Evolutionary conservation across 495 filamentous ascomycete species (phyloP).

Genomic region (Sordaria brevicollis): DNA sequence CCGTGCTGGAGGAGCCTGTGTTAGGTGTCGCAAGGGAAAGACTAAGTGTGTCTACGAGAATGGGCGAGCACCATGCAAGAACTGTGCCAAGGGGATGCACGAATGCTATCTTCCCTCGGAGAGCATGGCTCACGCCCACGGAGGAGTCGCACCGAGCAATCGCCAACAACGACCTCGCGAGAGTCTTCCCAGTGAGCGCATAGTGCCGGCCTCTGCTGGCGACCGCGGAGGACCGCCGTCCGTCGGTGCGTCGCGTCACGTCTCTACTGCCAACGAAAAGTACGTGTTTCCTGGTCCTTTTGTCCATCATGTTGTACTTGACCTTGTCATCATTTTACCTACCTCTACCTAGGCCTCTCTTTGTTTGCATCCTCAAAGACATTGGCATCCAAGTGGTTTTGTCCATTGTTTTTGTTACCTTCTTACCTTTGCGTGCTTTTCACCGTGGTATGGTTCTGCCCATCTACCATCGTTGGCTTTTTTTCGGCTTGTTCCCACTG

Average conservation of each 20-base stretch:
- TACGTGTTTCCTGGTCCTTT: conserved; percentile 21
- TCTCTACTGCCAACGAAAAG: conserved; percentile 34
- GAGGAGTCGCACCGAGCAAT: conserved; percentile 26
- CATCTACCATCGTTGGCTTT: background rate
- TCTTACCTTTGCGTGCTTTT: background rate
- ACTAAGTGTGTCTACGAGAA: conserved; percentile 45
- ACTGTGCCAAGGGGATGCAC: conserved; percentile 45
- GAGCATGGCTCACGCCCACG: conserved; percentile 39
- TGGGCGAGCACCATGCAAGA: conserved; percentile 40
- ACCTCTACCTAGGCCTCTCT: conserved; percentile 1
- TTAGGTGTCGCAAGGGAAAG: conserved; percentile 45
- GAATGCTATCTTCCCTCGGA: conserved; percentile 44
- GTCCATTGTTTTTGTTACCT: conserved; percentile 3
- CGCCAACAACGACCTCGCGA: conserved; percentile 29
- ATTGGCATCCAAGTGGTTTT: background rate
- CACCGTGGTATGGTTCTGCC: background rate
- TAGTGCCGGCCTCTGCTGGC: conserved; percentile 28
- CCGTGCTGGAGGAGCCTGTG: conserved; percentile 41
- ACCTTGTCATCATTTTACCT: background rate
- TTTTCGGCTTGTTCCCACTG: background rate
- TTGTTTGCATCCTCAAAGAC: background rate
- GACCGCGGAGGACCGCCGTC: conserved; percentile 33
- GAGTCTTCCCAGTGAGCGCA: conserved; percentile 34
- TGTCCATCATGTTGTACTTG: background rate
- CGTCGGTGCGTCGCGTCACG: conserved; percentile 33